Percentiles rank a stretch among this genome's conserved stretches.
These are phyloP conservation scores for Houttuynia cordata DNA, from an alignment of 164 flowering plant genomes.

Conservation along the genomic window DNA sequence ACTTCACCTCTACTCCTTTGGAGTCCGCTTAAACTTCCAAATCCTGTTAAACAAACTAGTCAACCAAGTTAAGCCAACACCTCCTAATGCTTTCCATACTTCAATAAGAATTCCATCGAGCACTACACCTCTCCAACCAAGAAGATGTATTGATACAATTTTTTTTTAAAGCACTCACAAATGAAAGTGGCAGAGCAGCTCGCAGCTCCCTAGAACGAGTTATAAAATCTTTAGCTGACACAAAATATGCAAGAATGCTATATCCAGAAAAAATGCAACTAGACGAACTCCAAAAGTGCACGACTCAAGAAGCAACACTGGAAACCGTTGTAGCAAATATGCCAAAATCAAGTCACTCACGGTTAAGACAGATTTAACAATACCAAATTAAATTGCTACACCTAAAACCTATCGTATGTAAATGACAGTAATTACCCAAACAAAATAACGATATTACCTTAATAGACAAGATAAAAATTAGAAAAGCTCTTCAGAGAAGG, in stretches of 20 bases:
- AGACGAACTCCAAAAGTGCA: background rate
- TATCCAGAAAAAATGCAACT: too few species aligned
- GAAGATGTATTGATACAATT: too few species aligned
- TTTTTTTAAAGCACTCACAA: too few species aligned
- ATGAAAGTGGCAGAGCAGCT: too few species aligned
- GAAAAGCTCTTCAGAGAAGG: slow-evolving; percentile 30
- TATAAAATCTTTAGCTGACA: slow-evolving; percentile 12
- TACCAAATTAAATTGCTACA: slow-evolving; percentile 6
- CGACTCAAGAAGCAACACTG: background rate
- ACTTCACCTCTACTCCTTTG: too few species aligned
- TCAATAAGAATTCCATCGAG: too few species aligned
- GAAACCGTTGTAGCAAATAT: slow-evolving; percentile 6
- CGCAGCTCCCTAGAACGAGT: background rate
- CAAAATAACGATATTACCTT: slow-evolving; percentile 2
- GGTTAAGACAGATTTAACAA: slow-evolving; percentile 1
- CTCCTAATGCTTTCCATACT: too few species aligned
- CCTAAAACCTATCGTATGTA: background rate
- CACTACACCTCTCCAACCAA: too few species aligned
- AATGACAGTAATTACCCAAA: slow-evolving; percentile 11
- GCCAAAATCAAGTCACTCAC: slow-evolving; percentile 8
- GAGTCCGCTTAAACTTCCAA: too few species aligned
- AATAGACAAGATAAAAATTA: slow-evolving; percentile 6
- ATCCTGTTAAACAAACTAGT: too few species aligned
- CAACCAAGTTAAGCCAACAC: too few species aligned
- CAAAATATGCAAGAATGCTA: slow-evolving; percentile 13